Percentiles rank a stretch among this genome's conserved stretches.
phyloP scores from a whole-genome alignment of 176 grass and related monocot species.

The Eleusine coracana region DNA sequence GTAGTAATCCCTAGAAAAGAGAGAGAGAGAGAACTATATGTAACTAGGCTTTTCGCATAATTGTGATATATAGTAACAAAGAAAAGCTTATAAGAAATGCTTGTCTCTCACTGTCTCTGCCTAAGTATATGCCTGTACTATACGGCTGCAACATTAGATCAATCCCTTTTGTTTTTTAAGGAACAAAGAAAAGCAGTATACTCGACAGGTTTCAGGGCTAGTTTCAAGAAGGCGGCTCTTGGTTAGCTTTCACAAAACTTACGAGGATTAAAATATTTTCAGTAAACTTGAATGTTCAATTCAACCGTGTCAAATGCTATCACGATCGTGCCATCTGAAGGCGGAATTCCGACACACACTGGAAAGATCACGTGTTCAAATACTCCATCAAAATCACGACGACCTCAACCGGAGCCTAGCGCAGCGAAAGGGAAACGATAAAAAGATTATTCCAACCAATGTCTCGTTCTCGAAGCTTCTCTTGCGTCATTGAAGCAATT shows the following conservation, averaged over 20 bases:
- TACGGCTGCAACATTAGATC: too few relatives aligned
- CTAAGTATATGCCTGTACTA: too few relatives aligned
- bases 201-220: neutral
- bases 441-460: neutral
- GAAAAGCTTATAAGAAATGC: conserved; percentile 4
- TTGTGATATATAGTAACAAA: neutral
- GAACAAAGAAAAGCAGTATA: too few relatives aligned
- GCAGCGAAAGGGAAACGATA: too few relatives aligned
- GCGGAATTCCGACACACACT: neutral
- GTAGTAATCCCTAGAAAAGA: neutral
- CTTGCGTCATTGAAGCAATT: neutral
- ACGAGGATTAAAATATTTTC: neutral
- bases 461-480: neutral
- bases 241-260: neutral
- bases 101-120: neutral
- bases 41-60: conserved; percentile 38
- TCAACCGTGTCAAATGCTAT: neutral
- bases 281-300: conserved; percentile 3
- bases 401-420: too few relatives aligned
- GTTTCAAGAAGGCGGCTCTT: neutral
- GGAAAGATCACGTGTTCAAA: conserved; percentile 25
- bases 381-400: neutral
- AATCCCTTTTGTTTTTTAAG: too few relatives aligned
- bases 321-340: neutral
- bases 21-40: neutral